Base-by-base conservation (phyloP, 1,139 yeast genomes). In the Sugiyamaella sp. region DNA sequence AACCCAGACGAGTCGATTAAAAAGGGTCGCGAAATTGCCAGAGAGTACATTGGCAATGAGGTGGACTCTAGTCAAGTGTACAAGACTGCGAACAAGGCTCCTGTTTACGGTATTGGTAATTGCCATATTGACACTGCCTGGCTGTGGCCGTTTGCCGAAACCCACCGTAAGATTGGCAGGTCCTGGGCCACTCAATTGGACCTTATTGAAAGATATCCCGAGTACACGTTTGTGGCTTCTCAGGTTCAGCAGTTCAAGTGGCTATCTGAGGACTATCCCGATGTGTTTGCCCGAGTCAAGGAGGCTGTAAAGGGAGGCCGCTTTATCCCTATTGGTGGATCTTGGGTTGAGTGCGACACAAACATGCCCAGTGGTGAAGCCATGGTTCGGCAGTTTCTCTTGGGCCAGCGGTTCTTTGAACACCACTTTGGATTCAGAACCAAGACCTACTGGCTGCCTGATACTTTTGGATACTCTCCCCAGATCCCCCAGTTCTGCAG, bases 71-170 rank as follows among this genome's bases (percentile, higher is more conserved):
- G 80, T 6, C 78, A 78, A 17, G 97, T 90, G 1, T 84, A 77
- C 61, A 38, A 50, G n/a, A 45, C 27, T 27, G 72, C 66, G 17
- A 57, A 60, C 14, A 57, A 52, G 20, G 58, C 61, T 47, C 70
- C 73, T 40, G 96, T 90, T 6, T 86, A 76, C 67, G 96, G 89
- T 4, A 79, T 93, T 59, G 98, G 98, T 46, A 89, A 93, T 68
- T 93, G 98, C 69, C 99, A 93, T 70, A 93, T 93, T 63, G 99
- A 93, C 67, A 91, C 98, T 29, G 97, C 97, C 20, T 90, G 97
- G 97, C 77, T 88, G 58, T 93, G 99, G 99, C 98, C 97, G 10
- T 91, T 86, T 76, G 97, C 96, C 2, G 97, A 93, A 70, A 89
- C 98, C 1, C 85, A 86, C 63, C 80, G 97, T 57, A 90, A 90